These are phyloP conservation scores for Xylaria castorea DNA, from an alignment of 495 filamentous ascomycete species.

Conservation along the genomic window DNA sequence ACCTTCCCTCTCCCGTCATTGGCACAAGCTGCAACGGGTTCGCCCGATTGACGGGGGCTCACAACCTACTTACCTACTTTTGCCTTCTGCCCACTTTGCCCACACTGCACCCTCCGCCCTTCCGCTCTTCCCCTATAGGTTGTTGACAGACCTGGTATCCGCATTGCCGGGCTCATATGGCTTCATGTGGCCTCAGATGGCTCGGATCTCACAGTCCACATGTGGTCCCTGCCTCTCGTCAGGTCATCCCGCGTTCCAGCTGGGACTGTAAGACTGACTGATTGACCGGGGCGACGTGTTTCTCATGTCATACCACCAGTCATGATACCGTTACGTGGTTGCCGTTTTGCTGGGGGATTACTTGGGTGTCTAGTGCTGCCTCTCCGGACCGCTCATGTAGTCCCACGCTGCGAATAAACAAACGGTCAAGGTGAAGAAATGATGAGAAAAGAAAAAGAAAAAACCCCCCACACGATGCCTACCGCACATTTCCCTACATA, in stretches of 20 bases:
- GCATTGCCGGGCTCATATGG: slow-evolving; percentile 10
- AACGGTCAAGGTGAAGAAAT: background rate
- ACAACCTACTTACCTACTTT: background rate
- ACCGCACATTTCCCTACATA: background rate
- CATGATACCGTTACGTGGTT: background rate
- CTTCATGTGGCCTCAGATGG: slow-evolving; percentile 8
- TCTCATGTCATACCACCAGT: slow-evolving; percentile 13
- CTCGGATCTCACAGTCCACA: slow-evolving; percentile 8
- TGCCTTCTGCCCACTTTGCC: background rate
- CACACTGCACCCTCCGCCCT: slow-evolving; percentile 2
- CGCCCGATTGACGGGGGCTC: background rate
- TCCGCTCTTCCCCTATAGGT: background rate
- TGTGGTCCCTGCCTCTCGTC: slow-evolving; percentile 7
- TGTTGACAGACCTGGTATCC: background rate
- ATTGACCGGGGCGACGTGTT: background rate
- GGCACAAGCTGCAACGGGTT: background rate
- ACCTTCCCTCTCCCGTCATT: background rate
- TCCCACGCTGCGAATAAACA: background rate
- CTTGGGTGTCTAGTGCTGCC: background rate
- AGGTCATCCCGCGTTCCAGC: background rate
- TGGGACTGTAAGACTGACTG: background rate
- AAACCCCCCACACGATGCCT: background rate
- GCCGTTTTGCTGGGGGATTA: slow-evolving; percentile 3
- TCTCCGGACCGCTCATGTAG: background rate
- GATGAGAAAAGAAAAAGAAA: background rate